Conservation (phyloP, 768 basidiomycete genomes). For the Pholiota microspora region DNA sequence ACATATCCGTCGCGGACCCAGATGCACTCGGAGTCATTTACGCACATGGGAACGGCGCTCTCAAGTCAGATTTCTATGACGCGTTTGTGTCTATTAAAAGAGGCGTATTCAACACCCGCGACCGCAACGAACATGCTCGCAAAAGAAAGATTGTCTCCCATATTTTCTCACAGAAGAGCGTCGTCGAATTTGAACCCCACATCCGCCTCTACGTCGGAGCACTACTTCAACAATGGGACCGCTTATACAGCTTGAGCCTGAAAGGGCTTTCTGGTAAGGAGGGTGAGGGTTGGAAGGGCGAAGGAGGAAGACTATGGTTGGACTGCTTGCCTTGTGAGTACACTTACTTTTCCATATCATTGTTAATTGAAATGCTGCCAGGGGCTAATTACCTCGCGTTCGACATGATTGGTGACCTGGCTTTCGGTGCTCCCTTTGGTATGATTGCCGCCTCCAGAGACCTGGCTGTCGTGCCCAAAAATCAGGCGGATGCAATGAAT, state of each 20-base stretch:
- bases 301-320: slow-evolving; percentile 65
- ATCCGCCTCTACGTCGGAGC: slow-evolving; percentile 57
- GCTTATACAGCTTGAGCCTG: slow-evolving; percentile 51
- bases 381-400: slow-evolving; percentile 57
- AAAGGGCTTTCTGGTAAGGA: slow-evolving; percentile 58
- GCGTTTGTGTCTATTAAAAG: slow-evolving; percentile 74
- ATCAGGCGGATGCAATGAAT: slow-evolving; percentile 52
- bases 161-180: slow-evolving; percentile 82
- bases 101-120: slow-evolving; percentile 78
- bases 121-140: slow-evolving; percentile 75
- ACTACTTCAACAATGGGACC: slow-evolving; percentile 75
- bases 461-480: slow-evolving; percentile 63
- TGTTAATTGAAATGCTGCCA: slow-evolving; percentile 19
- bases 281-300: slow-evolving; percentile 65
- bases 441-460: slow-evolving; percentile 80
- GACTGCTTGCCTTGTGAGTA: slow-evolving; percentile 71
- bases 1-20: slow-evolving; percentile 76
- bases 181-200: slow-evolving; percentile 84
- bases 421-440: slow-evolving; percentile 86
- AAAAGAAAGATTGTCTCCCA: slow-evolving; percentile 91
- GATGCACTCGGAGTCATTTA: slow-evolving; percentile 75
- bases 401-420: slow-evolving; percentile 82
- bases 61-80: slow-evolving; percentile 78
- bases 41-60: slow-evolving; percentile 80
- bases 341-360: neutral